A percentile compares a stretch with the other conserved stretches of the same genome.
Evolutionary conservation across 768 basidiomycete genomes (phyloP).

Genomic region (Suillus decipiens): DNA sequence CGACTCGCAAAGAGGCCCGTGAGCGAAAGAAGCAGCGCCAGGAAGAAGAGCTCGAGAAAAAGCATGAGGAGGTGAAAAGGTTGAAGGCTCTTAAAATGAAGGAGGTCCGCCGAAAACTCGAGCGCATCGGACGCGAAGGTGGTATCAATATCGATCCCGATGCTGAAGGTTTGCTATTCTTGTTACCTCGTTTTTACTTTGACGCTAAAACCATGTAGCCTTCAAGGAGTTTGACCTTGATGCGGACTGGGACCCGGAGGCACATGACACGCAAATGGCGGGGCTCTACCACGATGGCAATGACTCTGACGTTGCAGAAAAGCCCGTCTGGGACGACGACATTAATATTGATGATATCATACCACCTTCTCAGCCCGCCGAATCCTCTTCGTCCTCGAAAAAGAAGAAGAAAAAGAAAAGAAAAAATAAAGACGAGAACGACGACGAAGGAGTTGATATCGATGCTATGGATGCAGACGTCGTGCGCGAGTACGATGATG

Average conservation of each 20-base stretch:
- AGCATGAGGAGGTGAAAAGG: slow-evolving; percentile 76
- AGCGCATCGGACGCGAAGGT: slow-evolving; percentile 69
- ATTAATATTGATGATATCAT: slow-evolving; percentile 75
- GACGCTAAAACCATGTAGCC: slow-evolving; percentile 37
- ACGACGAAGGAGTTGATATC: slow-evolving; percentile 46
- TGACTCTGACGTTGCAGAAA: slow-evolving; percentile 49
- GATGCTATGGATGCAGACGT: slow-evolving; percentile 60
- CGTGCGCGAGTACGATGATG: slow-evolving; percentile 49
- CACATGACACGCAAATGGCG: slow-evolving; percentile 83
- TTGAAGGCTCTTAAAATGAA: slow-evolving; percentile 84
- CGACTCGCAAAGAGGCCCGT: slow-evolving; percentile 82
- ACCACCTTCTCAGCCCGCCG: slow-evolving; percentile 36
- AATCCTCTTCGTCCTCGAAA: slow-evolving; percentile 29
- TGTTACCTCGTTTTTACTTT: background rate
- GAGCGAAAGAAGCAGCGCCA: slow-evolving; percentile 75
- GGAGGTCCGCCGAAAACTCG: slow-evolving; percentile 75
- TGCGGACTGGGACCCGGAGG: slow-evolving; percentile 88
- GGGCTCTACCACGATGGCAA: slow-evolving; percentile 64
- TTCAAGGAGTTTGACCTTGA: slow-evolving; percentile 80
- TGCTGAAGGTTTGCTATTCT: slow-evolving; percentile 22
- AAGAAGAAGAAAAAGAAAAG: slow-evolving; percentile 54
- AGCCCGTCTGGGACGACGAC: slow-evolving; percentile 93
- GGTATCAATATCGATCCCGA: slow-evolving; percentile 44
- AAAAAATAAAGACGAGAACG: slow-evolving; percentile 37
- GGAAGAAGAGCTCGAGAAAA: slow-evolving; percentile 40